Base-by-base conservation (phyloP, 768 basidiomycete genomes). In the Agaricus sinodeliciosus region DNA sequence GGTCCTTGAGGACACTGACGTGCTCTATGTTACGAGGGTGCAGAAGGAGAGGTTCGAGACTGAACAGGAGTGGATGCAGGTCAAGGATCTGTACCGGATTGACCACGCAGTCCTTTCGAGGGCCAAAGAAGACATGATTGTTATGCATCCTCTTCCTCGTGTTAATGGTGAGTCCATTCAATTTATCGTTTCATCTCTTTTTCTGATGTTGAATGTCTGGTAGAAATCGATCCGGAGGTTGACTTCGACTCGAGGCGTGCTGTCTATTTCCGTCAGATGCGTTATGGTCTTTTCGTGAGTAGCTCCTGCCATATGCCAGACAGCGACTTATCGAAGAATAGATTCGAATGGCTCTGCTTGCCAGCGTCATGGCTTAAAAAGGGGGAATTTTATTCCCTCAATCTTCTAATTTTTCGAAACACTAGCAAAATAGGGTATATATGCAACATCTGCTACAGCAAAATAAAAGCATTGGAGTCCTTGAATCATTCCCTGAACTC, bases 211-310 rank as follows among this genome's bases (percentile, higher is more conserved):
- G 3, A 48, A 31, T n/a, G 16, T 22, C 22, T n/a, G 3, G 59
- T 46, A 93, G 96, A 99, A 87, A 97, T 99, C 61, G 95, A 97
- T 65, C 91, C 93, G 2, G 94, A 95, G 66, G 94, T 99, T 42
- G 96, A 99, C 69, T 97, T 94, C 60, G 95, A 98, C 67, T 88
- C 83, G 6, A 82, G 90, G 26, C 81, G 94, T 9, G 94, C 94
- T 2, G 93, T 91, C 18, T 98, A 97, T 71, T 97, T 98, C 87
- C 84, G 95, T 36, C 94, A 97, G 64, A 97, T 96, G 94, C 84
- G 94, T 52, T 95, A 96, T 64, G 95, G 95, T 43, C 86, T 97
- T 57, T 98, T 93, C 65, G 94, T 97, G 63, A 66, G 94, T 82
- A n/a, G 45, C 45, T 7, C 28, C 4, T 5, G 1, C 31, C 16